Percentiles rank a stretch among this genome's conserved stretches.
Evolutionary conservation across 257 asterid species (phyloP).

Genomic region (Phtheirospermum japonicum): DNA sequence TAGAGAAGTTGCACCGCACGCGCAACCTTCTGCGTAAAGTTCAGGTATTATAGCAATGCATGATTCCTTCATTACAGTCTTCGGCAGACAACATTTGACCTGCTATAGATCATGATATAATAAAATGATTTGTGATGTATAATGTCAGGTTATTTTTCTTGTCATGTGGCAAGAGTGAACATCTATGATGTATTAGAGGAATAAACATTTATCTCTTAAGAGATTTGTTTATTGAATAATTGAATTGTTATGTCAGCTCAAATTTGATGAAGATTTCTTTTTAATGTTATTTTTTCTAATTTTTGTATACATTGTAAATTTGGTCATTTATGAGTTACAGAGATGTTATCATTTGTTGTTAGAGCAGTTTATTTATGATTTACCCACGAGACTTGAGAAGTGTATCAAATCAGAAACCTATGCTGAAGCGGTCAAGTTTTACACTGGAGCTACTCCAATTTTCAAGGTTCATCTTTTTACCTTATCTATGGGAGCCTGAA

Average conservation of each 20-base stretch:
- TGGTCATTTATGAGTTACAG: slow-evolving; percentile 39
- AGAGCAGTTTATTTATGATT: slow-evolving; percentile 96
- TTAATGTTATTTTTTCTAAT: not conserved
- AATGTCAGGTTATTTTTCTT: slow-evolving; percentile 14
- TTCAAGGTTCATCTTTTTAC: slow-evolving; percentile 62
- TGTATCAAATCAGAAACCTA: slow-evolving; percentile 95
- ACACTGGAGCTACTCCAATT: slow-evolving; percentile 95
- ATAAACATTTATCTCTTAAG: not conserved
- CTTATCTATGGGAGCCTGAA: slow-evolving; percentile 1
- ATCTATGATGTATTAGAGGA: slow-evolving; percentile 19
- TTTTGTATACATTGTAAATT: slow-evolving; percentile 21
- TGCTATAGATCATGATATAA: not conserved
- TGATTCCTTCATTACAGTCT: slow-evolving; percentile 15
- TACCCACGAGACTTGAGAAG: slow-evolving; percentile 85
- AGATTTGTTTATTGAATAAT: slow-evolving; percentile 3
- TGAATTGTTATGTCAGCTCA: slow-evolving; percentile 7
- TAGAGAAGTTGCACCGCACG: slow-evolving; percentile 95
- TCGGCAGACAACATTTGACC: not conserved
- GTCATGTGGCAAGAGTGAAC: slow-evolving; percentile 27
- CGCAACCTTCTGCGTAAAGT: slow-evolving; percentile 93
- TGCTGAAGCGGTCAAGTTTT: slow-evolving; percentile 91
- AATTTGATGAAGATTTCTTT: not conserved
- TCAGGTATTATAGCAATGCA: slow-evolving; percentile 58
- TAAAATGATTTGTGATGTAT: not conserved
- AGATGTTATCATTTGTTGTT: slow-evolving; percentile 42